These are phyloP conservation scores for Aspergillus taichungensis DNA, from an alignment of 495 filamentous ascomycete species.

Conservation along the genomic window DNA sequence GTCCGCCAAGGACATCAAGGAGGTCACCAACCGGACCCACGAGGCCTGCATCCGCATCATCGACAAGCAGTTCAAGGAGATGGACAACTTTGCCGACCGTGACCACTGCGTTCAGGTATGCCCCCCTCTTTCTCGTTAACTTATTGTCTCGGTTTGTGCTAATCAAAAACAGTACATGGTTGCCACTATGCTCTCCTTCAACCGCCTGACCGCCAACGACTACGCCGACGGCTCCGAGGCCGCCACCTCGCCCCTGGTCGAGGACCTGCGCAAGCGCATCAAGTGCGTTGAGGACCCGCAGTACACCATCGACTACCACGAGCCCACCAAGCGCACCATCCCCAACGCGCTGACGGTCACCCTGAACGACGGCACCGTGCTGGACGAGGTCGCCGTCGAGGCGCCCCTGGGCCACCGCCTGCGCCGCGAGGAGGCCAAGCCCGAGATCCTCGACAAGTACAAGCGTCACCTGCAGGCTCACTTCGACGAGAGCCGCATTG, in stretches of 20 bases:
- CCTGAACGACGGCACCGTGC: constrained; percentile 87
- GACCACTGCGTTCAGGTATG: constrained; percentile 90
- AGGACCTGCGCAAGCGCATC: constrained; percentile 84
- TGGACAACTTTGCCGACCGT: constrained; percentile 99
- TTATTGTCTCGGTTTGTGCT: neutral
- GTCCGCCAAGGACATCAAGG: constrained; percentile 89
- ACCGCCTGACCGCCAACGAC: constrained; percentile 82
- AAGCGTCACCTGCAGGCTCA: constrained; percentile 82
- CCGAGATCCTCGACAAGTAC: constrained; percentile 89
- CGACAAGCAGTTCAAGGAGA: constrained; percentile 98
- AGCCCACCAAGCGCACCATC: constrained; percentile 86
- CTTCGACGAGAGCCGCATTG: constrained; percentile 63
- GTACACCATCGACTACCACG: constrained; percentile 91
- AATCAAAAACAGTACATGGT: constrained; percentile 68
- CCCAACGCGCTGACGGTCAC: constrained; percentile 91
- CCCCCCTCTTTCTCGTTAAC: neutral
- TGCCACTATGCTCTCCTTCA: constrained; percentile 86
- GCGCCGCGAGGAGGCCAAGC: constrained; percentile 92
- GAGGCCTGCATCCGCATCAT: constrained; percentile 98
- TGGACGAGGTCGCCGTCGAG: constrained; percentile 88
- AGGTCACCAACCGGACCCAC: constrained; percentile 87
- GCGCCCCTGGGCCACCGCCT: constrained; percentile 89
- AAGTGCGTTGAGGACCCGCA: constrained; percentile 90
- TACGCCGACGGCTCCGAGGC: constrained; percentile 89
- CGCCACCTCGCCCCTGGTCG: constrained; percentile 80